These are phyloP conservation scores for Penicillium cinerascens DNA, from an alignment of 495 filamentous ascomycete species.

Conservation along the genomic window DNA sequence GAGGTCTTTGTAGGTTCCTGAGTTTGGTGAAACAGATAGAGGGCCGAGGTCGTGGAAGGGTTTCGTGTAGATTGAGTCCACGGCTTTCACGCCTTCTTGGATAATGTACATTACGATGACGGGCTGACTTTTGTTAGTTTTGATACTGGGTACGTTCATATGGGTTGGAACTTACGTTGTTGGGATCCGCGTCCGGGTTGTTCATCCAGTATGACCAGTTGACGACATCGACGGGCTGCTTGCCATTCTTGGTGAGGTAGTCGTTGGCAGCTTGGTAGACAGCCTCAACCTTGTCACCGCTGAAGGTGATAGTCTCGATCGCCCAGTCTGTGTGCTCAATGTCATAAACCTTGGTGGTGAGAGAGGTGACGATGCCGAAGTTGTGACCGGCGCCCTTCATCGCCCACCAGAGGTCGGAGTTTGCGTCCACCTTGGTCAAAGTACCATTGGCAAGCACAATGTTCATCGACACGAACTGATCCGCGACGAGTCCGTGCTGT, in stretches of 20 bases:
- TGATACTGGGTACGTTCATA: background rate
- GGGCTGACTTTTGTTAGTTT: constrained; percentile 18
- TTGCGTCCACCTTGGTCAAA: constrained; percentile 29
- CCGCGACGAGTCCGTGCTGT: constrained; percentile 55
- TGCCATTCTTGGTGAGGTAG: constrained; percentile 35
- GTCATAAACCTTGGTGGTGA: constrained; percentile 48
- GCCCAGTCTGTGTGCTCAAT: constrained; percentile 37
- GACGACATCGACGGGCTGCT: constrained; percentile 38
- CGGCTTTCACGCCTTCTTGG: constrained; percentile 43
- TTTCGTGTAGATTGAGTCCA: constrained; percentile 38
- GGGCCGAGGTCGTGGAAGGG: constrained; percentile 46
- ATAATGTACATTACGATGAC: constrained; percentile 51
- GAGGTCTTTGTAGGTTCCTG: constrained; percentile 46
- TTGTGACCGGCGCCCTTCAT: constrained; percentile 60
- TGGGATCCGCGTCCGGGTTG: constrained; percentile 33
- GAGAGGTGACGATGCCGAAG: constrained; percentile 56
- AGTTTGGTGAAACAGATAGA: constrained; percentile 23
- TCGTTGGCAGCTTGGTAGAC: constrained; percentile 47
- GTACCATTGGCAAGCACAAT: constrained; percentile 57
- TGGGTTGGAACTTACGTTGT: constrained; percentile 20
- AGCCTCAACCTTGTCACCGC: constrained; percentile 44
- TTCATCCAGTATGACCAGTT: constrained; percentile 53
- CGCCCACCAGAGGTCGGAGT: constrained; percentile 54
- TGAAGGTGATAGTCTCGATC: constrained; percentile 45
- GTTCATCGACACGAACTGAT: constrained; percentile 51